Base-by-base conservation (phyloP, 2,329 filamentous ascomycete genomes). In the Phialemonium atrogriseum region DNA sequence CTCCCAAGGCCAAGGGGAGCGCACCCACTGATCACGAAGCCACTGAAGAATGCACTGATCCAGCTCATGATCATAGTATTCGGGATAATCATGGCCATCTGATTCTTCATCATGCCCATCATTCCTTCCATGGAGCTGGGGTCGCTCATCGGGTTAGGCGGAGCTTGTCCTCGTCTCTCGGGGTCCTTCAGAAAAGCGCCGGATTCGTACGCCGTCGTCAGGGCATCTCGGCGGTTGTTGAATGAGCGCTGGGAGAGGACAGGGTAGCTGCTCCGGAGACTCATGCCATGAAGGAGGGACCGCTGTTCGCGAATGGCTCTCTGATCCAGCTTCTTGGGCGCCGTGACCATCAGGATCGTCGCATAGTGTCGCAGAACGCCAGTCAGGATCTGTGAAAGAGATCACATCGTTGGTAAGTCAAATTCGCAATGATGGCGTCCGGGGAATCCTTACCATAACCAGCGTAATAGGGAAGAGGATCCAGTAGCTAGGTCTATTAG, bases 101-200 rank as follows among this genome's bases (percentile, higher is more conserved):
- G 94, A 36, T 88, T 88, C 74, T 98, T 98, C 85, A 98, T 94
- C 86, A 94, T 94, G 46, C 91, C 89, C 91, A 98, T 98, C 91
- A 98, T 98, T 46, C 88, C 89, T 54, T 98, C 93, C 91, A 98
- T 98, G 36, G 85, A 86, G 28, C 82, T 82, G 14, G 93, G 93
- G 56, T 98, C 91, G 9, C 82, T 84, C 76, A 98, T 87, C 4
- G 91, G 91, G 60, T 96, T 98, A 22, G 85, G 77, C 13, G 87
- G 81, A 4, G 87, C 82, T 61, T 95, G 84, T 32, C 88, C 88
- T 52, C 83, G 80, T 50, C 70, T 76, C 33, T 91, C 84, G 2
- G 87, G 88, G 41, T 93, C 84, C 55, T 94, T 95, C 28, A 98
- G 68, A 54, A 87, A 98, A 20, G 75, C 75, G 28, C 93, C 91